Evolutionary conservation across 2,329 filamentous ascomycete genomes (phyloP).

Genomic region (Xylaria polymorpha): DNA sequence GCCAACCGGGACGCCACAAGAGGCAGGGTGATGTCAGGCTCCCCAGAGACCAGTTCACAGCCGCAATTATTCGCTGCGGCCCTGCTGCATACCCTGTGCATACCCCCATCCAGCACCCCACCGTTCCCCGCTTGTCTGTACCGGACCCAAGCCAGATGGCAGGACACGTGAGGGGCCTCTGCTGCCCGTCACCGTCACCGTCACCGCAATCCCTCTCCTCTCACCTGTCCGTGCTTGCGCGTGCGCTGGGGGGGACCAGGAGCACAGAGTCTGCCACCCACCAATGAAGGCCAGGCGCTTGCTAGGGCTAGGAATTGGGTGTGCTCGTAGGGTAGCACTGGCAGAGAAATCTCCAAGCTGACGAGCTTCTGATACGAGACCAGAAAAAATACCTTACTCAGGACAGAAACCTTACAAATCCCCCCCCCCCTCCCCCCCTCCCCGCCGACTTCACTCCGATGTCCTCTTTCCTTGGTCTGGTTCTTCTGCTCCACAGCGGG

Average conservation of each 20-base stretch:
- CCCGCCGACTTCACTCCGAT: conserved; percentile 29
- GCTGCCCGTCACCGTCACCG: conserved; percentile 43
- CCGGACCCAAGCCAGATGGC: conserved; percentile 29
- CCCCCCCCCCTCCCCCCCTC: neutral
- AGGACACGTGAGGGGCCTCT: conserved; percentile 45
- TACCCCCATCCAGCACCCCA: neutral
- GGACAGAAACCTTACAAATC: neutral
- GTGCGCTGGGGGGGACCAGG: neutral
- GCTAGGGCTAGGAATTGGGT: neutral
- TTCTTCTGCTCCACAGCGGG: conserved; percentile 32
- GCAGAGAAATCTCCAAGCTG: no score
- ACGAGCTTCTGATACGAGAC: neutral
- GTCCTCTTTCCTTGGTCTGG: neutral
- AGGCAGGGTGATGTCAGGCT: conserved; percentile 34
- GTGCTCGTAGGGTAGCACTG: neutral
- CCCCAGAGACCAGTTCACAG: conserved; percentile 13
- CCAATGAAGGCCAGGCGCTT: neutral
- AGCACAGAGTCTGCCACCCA: conserved; percentile 1
- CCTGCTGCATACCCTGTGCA: conserved; percentile 21
- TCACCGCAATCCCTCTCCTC: conserved; percentile 27
- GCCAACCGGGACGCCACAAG: conserved; percentile 9
- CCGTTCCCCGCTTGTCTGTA: conserved; percentile 25
- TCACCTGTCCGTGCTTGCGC: neutral
- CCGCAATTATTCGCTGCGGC: conserved; percentile 18
- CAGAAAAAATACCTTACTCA: neutral